Evolutionary conservation across 2,329 filamentous ascomycete species (phyloP).

Genomic region (Ceratocystis destructans): DNA sequence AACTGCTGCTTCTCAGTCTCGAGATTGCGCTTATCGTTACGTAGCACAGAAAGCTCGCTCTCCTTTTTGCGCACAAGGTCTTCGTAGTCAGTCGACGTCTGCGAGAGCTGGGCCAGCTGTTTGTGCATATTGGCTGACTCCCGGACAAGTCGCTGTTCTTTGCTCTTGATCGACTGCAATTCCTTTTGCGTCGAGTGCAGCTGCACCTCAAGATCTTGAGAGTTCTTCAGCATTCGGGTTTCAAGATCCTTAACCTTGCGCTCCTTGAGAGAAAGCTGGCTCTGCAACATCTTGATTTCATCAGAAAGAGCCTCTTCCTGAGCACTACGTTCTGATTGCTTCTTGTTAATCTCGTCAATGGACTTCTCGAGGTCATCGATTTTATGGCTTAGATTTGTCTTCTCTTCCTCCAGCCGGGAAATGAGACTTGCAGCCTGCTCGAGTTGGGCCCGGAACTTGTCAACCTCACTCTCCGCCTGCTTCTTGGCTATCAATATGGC

Average conservation of each 20-base stretch:
- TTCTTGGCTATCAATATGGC: conserved; percentile 80
- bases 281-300: conserved; percentile 83
- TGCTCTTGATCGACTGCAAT: conserved; percentile 55
- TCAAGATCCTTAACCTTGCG: conserved; percentile 82
- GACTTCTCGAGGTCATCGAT: conserved; percentile 56
- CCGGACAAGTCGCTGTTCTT: conserved; percentile 60
- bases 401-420: conserved; percentile 71
- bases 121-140: conserved; percentile 75
- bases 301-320: conserved; percentile 65
- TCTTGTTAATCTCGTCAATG: conserved; percentile 54
- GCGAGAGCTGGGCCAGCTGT: conserved; percentile 73
- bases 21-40: conserved; percentile 69
- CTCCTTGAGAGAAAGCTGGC: conserved; percentile 77
- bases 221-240: conserved; percentile 63
- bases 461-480: conserved; percentile 70
- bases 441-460: conserved; percentile 64
- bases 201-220: conserved; percentile 82
- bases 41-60: conserved; percentile 75
- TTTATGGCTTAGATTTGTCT: conserved; percentile 55
- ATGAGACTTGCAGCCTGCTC: conserved; percentile 88
- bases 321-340: conserved; percentile 58
- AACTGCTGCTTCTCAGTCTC: conserved; percentile 67
- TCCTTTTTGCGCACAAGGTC: conserved; percentile 88
- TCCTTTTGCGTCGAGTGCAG: conserved; percentile 67
- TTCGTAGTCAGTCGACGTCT: conserved; percentile 88